Conservation (phyloP, 2,329 filamentous ascomycete species). For the Claviceps africana region DNA sequence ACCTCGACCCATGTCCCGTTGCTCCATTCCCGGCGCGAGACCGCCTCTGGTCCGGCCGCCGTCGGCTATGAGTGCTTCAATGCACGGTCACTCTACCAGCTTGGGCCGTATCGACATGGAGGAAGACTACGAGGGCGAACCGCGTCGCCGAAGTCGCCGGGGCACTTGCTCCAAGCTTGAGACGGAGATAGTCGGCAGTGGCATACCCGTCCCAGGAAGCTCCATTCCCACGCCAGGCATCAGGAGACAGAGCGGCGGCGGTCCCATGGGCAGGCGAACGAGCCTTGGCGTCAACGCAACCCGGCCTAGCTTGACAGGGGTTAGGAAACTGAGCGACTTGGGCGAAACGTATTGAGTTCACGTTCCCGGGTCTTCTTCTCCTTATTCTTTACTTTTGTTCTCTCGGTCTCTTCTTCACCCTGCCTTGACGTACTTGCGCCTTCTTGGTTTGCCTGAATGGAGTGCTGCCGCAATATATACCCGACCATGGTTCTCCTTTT, state of each 20-base stretch:
- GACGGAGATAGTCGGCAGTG: constrained; percentile 22
- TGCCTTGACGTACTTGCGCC: background rate
- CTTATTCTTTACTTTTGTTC: too few species aligned
- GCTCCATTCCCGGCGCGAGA: constrained; percentile 44
- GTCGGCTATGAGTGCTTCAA: constrained; percentile 54
- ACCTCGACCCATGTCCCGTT: constrained; percentile 50
- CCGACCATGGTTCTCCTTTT: constrained; percentile 1
- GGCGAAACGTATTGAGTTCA: constrained; percentile 38
- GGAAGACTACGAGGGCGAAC: constrained; percentile 24
- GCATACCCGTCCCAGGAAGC: constrained; percentile 28
- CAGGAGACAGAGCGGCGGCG: constrained; percentile 30
- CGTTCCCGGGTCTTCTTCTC: background rate
- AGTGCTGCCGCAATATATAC: constrained; percentile 6
- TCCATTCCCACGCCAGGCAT: constrained; percentile 31
- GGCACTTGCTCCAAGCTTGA: constrained; percentile 39
- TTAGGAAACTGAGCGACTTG: constrained; percentile 32
- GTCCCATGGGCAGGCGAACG: constrained; percentile 27
- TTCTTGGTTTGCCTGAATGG: background rate
- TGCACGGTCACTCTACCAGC: constrained; percentile 44
- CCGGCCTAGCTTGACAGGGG: constrained; percentile 19
- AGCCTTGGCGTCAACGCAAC: constrained; percentile 23
- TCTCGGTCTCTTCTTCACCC: too few species aligned
- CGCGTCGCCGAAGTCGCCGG: constrained; percentile 40
- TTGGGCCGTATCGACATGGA: constrained; percentile 39
- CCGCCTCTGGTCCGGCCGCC: constrained; percentile 57